These are phyloP conservation scores for Erysimum cheiranthoides DNA, from an alignment of 345 rosid genomes.

Conservation along the genomic window DNA sequence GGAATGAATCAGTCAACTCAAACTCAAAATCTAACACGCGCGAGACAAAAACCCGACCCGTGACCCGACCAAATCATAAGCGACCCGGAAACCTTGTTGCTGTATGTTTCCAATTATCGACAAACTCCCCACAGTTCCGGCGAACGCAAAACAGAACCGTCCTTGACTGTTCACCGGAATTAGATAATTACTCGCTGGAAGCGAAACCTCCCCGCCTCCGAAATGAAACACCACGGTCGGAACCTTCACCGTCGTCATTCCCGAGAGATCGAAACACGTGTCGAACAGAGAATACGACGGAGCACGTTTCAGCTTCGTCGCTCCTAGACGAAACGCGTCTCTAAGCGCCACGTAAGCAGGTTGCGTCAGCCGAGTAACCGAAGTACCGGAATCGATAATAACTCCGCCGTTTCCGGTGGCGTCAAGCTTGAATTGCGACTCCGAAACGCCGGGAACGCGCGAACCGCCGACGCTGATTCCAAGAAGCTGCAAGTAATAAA, in stretches of 20 bases:
- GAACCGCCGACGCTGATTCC: conserved; percentile 91
- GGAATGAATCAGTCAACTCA: conserved; percentile 29
- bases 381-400: conserved; percentile 85
- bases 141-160: conserved; percentile 91
- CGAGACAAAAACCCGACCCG: conserved; percentile 84
- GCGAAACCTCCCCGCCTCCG: conserved; percentile 66
- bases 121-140: conserved; percentile 84
- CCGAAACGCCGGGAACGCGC: conserved; percentile 66
- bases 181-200: conserved; percentile 88
- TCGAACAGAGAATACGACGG: conserved; percentile 71
- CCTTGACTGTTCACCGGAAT: conserved; percentile 79
- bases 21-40: conserved; percentile 56
- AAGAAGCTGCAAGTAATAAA: conserved; percentile 79
- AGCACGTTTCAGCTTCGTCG: conserved; percentile 55
- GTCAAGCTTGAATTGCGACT: conserved; percentile 76
- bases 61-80: conserved; percentile 73
- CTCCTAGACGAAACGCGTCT: conserved; percentile 61
- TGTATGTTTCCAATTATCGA: conserved; percentile 93
- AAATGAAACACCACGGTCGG: conserved; percentile 83
- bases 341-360: conserved; percentile 68
- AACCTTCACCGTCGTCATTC: conserved; percentile 66
- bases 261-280: conserved; percentile 77
- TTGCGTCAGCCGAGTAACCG: conserved; percentile 73
- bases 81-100: conserved; percentile 93
- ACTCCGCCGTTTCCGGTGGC: conserved; percentile 82